Base-by-base conservation (phyloP, 805 yeast species). In the Wickerhamomyces chambardii region DNA sequence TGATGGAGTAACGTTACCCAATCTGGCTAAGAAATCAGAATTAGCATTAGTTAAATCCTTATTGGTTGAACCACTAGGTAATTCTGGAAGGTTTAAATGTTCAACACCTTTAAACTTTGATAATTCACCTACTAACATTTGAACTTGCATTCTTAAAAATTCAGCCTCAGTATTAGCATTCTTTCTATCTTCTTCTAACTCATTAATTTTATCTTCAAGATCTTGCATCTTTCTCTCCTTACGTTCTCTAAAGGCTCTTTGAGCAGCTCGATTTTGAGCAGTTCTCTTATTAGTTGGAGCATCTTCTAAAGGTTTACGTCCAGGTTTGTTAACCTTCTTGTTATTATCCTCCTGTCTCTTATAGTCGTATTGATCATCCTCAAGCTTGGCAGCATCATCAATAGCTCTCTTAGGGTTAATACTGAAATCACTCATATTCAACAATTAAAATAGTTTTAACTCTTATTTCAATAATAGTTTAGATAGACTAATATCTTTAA, bases 241-340 rank as follows among this genome's bases (percentile, higher is more conserved):
- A 41, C 97, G 74, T 59, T 92, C 97, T 38, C 97, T 68, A 60
- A 86, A 90, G 6, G 97, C 97, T 36, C 97, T 68, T 60, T 92
- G 98, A n/a, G 97, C 97, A 4, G 97, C 97, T 49, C 97, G 72
- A 58, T 92, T 90, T 61, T 92, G 97, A 3, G 97, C 97, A 14
- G 95, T 86, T 47, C 98, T 69, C 66, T 85, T 90, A 50, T 76
- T 78, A 53, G 82, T 86, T 8, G 94, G 89, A 46, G 86, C 95
- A 8, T 80, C 75, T 14, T 65, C 70, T 35, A 82, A 63, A 0
- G 85, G 89, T 63, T 84, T 87, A 39, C 95, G 70, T 3, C 95
- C 96, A 0, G 92, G 86, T 51, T 78, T 80, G 28, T 53, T 50
- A 6, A 47, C 48, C 43, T 48, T 56, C 44, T 53, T 54, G 19